Evolutionary conservation across 1,139 yeast genomes (phyloP).

Genomic region (Pichia sp.): DNA sequence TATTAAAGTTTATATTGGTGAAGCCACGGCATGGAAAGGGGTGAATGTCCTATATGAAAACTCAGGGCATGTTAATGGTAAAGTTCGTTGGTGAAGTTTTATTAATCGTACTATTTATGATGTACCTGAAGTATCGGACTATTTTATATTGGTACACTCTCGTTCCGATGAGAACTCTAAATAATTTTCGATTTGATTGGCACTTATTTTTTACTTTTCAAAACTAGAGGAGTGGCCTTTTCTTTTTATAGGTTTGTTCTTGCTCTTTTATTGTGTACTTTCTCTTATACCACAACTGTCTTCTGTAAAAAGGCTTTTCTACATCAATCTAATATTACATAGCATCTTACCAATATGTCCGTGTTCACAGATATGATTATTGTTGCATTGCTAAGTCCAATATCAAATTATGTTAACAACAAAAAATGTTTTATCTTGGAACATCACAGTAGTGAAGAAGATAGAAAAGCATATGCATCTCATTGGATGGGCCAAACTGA

Average conservation of each 20-base stretch:
- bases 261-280: no score
- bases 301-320: no score
- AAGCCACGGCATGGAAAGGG: constrained; percentile 11
- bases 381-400: constrained; percentile 14
- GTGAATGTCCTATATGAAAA: constrained; percentile 4
- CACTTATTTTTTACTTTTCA: neutral
- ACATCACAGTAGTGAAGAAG: constrained; percentile 12
- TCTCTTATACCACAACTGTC: no score
- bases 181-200: neutral
- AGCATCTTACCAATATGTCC: constrained; percentile 9
- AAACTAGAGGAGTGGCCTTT: no score
- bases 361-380: constrained; percentile 16
- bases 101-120: no score
- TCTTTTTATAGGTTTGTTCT: neutral
- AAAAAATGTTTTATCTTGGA: constrained; percentile 16
- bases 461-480: constrained; percentile 12
- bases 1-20: constrained; percentile 34
- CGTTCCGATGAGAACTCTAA: neutral
- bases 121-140: no score
- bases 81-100: constrained; percentile 11
- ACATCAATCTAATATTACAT: no score
- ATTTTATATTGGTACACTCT: neutral
- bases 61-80: constrained; percentile 1
- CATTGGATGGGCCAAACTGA: constrained; percentile 16
- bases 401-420: constrained; percentile 15